A percentile compares a stretch with the other conserved stretches of the same genome.
Conservation (phyloP, 2,329 filamentous ascomycete genomes). For the Pseudogymnoascus sp. region DNA sequence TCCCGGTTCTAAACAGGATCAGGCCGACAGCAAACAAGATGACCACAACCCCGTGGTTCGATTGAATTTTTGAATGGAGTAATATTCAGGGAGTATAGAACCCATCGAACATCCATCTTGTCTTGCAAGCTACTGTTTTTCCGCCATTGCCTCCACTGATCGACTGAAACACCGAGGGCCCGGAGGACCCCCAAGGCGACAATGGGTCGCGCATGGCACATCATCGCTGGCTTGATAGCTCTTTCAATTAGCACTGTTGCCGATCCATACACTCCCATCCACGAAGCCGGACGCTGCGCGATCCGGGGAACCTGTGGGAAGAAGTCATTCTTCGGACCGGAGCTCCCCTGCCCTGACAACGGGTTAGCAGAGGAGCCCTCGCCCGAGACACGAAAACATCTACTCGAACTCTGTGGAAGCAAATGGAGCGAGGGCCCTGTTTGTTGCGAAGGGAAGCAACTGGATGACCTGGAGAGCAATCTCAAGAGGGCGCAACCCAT, state of each 20-base stretch:
- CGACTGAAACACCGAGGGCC: slow-evolving; percentile 3
- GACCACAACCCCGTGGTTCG: not conserved
- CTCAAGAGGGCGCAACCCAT: slow-evolving; percentile 80
- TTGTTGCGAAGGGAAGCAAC: slow-evolving; percentile 76
- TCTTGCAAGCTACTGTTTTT: not conserved
- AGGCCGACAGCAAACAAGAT: not conserved
- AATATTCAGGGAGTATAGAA: not conserved
- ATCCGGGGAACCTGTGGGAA: slow-evolving; percentile 88
- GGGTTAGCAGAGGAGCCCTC: slow-evolving; percentile 67
- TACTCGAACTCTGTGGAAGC: slow-evolving; percentile 76
- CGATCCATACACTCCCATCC: slow-evolving; percentile 41
- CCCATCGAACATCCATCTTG: not conserved
- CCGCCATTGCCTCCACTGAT: not conserved
- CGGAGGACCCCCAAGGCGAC: not conserved
- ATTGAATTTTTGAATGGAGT: not conserved
- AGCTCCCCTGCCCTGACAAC: slow-evolving; percentile 90
- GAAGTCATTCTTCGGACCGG: slow-evolving; percentile 78
- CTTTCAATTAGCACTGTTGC: slow-evolving; percentile 15
- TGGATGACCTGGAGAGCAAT: slow-evolving; percentile 73
- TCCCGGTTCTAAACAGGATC: not conserved
- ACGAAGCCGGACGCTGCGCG: slow-evolving; percentile 81
- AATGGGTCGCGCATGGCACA: not conserved
- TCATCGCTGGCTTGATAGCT: not conserved
- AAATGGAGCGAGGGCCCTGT: slow-evolving; percentile 79
- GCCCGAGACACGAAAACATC: slow-evolving; percentile 60